These are phyloP conservation scores for Candida tropicalis DNA, from an alignment of 1,139 yeast genomes.

Conservation along the genomic window DNA sequence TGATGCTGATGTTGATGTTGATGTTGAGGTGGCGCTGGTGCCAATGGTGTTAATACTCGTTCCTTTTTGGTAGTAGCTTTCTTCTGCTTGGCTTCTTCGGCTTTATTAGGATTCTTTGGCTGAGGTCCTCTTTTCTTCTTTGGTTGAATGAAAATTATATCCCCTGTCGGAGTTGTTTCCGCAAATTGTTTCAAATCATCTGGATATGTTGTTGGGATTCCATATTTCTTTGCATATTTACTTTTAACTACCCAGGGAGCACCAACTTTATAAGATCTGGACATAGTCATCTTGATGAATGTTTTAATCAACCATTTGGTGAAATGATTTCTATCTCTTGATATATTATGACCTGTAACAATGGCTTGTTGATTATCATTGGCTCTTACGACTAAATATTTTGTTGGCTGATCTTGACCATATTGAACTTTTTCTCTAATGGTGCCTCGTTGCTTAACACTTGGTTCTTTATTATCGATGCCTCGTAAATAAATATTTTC, in stretches of 20 bases:
- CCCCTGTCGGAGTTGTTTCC: conserved; percentile 43
- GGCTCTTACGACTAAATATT: conserved; percentile 66
- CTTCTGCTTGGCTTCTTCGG: conserved; percentile 12
- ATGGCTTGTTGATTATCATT: conserved; percentile 60
- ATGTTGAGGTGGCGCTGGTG: conserved; percentile 2
- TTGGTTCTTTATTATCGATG: conserved; percentile 13
- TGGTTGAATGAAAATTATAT: conserved; percentile 25
- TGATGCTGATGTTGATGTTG: neutral
- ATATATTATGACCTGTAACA: conserved; percentile 71
- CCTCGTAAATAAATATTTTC: conserved; percentile 73
- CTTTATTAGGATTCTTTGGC: conserved; percentile 3
- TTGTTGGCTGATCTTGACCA: conserved; percentile 56
- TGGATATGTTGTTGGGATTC: conserved; percentile 62
- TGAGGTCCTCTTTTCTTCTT: conserved; percentile 15
- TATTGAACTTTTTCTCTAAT: conserved; percentile 52
- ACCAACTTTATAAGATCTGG: conserved; percentile 82
- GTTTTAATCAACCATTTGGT: conserved; percentile 90
- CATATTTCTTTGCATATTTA: conserved; percentile 63
- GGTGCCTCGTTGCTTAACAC: conserved; percentile 39
- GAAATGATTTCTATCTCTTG: conserved; percentile 83
- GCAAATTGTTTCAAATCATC: conserved; percentile 49
- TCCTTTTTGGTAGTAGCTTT: conserved; percentile 3
- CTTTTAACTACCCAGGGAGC: conserved; percentile 97
- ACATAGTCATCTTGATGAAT: conserved; percentile 80
- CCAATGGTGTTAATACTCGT: conserved; percentile 3